Conservation (phyloP, 2,329 filamentous ascomycete species). For the Drechslerella dactyloides region DNA sequence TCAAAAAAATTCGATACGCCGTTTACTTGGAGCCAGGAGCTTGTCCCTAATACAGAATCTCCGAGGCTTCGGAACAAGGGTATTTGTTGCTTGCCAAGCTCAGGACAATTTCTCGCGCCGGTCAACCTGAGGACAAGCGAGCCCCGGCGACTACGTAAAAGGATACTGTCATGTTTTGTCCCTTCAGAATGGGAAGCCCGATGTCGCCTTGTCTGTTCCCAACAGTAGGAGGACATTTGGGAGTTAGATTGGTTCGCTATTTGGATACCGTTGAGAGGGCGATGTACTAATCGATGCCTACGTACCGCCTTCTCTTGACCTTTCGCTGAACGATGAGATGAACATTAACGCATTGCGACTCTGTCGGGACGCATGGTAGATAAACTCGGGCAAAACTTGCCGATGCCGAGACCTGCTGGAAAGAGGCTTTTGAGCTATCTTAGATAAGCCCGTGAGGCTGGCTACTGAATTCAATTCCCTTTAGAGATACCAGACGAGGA, state of each 20-base stretch:
- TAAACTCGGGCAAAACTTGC: not conserved
- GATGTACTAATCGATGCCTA: not conserved
- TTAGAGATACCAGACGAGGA: too few relatives aligned
- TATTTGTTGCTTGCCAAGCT: slow-evolving; percentile 29
- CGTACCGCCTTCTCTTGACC: not conserved
- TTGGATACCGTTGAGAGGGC: not conserved
- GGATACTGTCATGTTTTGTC: slow-evolving; percentile 48
- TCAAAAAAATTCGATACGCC: slow-evolving; percentile 48
- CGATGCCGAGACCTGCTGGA: slow-evolving; percentile 3
- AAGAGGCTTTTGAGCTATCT: not conserved
- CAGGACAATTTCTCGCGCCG: slow-evolving; percentile 45
- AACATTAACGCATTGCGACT: too few relatives aligned
- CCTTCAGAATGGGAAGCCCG: slow-evolving; percentile 46
- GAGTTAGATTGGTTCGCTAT: not conserved
- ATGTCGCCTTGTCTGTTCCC: slow-evolving; percentile 25
- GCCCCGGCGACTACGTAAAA: slow-evolving; percentile 49
- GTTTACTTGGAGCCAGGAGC: slow-evolving; percentile 36
- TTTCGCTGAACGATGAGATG: not conserved
- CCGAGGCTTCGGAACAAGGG: slow-evolving; percentile 49
- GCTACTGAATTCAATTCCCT: too few relatives aligned
- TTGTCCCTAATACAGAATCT: slow-evolving; percentile 46
- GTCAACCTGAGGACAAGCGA: slow-evolving; percentile 34
- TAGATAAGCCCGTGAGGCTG: too few relatives aligned
- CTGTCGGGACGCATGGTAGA: not conserved
- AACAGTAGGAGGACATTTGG: not conserved